Percentiles rank a stretch among this genome's conserved stretches.
Conservation (phyloP, 306 rosid species). For the Vigna radiata region DNA sequence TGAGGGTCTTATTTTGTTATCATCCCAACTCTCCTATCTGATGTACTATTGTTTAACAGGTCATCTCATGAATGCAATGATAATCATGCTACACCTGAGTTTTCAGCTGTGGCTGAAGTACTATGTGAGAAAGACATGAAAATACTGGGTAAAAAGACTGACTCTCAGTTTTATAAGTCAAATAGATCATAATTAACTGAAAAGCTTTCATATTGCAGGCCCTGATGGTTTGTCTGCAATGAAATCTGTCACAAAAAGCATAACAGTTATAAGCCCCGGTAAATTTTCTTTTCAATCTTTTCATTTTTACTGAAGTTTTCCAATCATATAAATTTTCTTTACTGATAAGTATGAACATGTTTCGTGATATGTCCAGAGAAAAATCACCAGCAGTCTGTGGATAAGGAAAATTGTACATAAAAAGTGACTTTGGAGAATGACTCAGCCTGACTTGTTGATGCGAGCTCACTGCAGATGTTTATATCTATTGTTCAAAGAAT, state of each 20-base stretch:
- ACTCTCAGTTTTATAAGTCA: conserved; percentile 8
- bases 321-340: background rate
- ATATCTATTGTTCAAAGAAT: background rate
- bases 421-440: conserved; percentile 39
- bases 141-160: conserved; percentile 52
- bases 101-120: conserved; percentile 66
- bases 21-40: conserved; percentile 29
- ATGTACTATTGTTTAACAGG: conserved; percentile 44
- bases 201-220: conserved; percentile 57
- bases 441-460: conserved; percentile 45
- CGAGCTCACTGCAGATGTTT: conserved; percentile 35
- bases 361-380: conserved; percentile 51
- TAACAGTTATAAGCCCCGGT: conserved; percentile 88
- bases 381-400: conserved; percentile 42
- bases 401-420: conserved; percentile 43
- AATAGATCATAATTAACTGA: conserved; percentile 32
- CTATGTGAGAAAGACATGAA: conserved; percentile 61
- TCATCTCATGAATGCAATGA: conserved; percentile 54
- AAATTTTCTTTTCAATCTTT: conserved; percentile 25
- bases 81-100: conserved; percentile 60
- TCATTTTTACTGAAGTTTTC: background rate
- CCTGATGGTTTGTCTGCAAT: conserved; percentile 64
- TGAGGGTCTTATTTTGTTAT: background rate
- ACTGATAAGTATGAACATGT: conserved; percentile 1
- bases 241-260: conserved; percentile 75